Conservation (phyloP, 83 land plant genomes). For the Picea mariana region DNA sequence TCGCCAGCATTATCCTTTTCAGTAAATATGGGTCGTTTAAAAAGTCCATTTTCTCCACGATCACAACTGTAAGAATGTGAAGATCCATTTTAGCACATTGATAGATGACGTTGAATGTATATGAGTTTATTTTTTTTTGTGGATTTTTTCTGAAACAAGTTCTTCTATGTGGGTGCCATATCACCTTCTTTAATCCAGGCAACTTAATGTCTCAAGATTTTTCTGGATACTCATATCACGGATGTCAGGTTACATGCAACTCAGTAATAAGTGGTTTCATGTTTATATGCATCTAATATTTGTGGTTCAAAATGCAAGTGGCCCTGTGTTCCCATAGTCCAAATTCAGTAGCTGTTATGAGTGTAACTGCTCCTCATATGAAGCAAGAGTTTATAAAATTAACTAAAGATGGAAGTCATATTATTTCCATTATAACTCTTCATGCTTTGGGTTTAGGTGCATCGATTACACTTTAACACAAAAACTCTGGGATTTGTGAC, state of each 20-base stretch:
- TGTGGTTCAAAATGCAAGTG: background rate
- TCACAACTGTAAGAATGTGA: slow-evolving; percentile 18
- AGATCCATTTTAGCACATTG: too few relatives aligned
- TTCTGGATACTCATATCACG: background rate
- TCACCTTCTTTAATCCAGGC: background rate
- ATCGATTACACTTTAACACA: background rate
- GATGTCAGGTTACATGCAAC: background rate
- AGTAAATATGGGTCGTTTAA: slow-evolving; percentile 14
- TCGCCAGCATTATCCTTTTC: slow-evolving; percentile 19
- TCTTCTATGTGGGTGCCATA: background rate
- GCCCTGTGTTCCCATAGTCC: background rate
- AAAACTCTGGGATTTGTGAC: background rate
- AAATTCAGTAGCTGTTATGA: background rate
- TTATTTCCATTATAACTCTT: background rate
- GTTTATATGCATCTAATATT: background rate
- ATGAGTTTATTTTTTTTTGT: too few relatives aligned
- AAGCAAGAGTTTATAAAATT: background rate
- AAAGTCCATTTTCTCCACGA: slow-evolving; percentile 14
- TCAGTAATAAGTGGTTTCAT: background rate
- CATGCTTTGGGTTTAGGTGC: background rate
- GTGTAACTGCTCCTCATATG: background rate
- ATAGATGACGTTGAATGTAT: too few relatives aligned
- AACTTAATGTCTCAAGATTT: background rate
- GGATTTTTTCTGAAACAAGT: background rate
- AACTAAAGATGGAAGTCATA: background rate